phyloP scores from a whole-genome alignment of 305 asterid genomes.

The Fraxinus baroniana region DNA sequence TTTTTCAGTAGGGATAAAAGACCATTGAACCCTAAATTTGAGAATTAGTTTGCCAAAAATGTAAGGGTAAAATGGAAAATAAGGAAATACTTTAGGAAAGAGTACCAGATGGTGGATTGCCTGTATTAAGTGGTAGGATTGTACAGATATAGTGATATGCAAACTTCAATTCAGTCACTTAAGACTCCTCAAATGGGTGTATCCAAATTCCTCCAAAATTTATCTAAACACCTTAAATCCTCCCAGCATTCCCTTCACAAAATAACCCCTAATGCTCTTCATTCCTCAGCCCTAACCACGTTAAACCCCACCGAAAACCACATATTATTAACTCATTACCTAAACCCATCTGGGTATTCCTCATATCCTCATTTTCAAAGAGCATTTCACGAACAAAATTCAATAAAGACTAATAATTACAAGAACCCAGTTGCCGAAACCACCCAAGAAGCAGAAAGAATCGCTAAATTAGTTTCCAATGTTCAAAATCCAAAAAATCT shows the following conservation, averaged over 20 bases:
- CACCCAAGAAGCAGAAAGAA: slow-evolving; percentile 44
- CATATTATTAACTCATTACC: not conserved
- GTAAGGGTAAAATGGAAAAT: too few species aligned
- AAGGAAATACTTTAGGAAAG: too few species aligned
- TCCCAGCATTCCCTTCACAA: not conserved
- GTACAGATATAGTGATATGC: too few species aligned
- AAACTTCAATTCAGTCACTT: not conserved
- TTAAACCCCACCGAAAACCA: slow-evolving; percentile 7
- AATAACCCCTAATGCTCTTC: not conserved
- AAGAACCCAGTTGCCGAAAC: slow-evolving; percentile 31
- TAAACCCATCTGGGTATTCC: not conserved
- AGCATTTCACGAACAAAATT: slow-evolving; percentile 14
- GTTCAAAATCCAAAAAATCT: slow-evolving; percentile 31
- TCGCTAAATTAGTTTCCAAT: slow-evolving; percentile 47
- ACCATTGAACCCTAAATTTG: too few species aligned
- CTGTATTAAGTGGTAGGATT: too few species aligned
- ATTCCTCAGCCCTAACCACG: not conserved
- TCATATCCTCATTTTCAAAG: slow-evolving; percentile 13
- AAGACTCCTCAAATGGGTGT: not conserved
- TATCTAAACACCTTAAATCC: slow-evolving; percentile 22
- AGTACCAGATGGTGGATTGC: too few species aligned
- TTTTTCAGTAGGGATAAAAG: too few species aligned
- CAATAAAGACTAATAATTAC: slow-evolving; percentile 20
- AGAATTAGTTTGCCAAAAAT: too few species aligned
- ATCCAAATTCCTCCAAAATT: slow-evolving; percentile 4